phyloP scores from a whole-genome alignment of 257 asterid genomes.

The Nicotiana tabacum region DNA sequence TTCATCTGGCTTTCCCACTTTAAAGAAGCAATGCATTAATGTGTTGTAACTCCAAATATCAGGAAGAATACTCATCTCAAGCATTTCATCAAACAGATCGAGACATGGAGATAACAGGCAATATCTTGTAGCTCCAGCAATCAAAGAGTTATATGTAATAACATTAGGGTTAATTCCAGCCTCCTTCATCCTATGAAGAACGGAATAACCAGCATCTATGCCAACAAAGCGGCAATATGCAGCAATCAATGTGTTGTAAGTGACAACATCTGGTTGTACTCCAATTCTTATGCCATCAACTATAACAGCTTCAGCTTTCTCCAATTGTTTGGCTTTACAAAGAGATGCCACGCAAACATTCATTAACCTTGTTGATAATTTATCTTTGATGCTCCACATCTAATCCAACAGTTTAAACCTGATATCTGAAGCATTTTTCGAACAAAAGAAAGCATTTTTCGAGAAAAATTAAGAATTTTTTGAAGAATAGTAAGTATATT shows the following conservation, averaged over 20 bases:
- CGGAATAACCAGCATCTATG: conserved; percentile 3
- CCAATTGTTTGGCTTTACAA: not conserved
- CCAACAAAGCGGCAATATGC: conserved; percentile 11
- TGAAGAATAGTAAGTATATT: not conserved
- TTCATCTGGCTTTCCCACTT: not conserved
- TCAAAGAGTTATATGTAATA: conserved; percentile 2
- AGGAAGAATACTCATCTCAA: not conserved
- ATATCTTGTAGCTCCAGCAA: conserved; percentile 1
- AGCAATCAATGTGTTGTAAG: conserved; percentile 9
- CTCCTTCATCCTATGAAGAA: not conserved
- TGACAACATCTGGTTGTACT: conserved; percentile 4
- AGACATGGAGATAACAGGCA: not conserved
- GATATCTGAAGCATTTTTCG: not conserved
- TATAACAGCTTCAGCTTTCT: conserved; percentile 4
- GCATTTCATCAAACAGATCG: conserved; percentile 7
- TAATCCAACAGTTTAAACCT: not conserved
- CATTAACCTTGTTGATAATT: conserved; percentile 8
- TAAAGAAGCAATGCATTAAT: conserved; percentile 2
- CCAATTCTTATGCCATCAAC: not conserved
- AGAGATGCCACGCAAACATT: not conserved
- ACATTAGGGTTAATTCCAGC: conserved; percentile 4
- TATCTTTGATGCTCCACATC: conserved; percentile 3
- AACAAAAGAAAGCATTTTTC: not conserved
- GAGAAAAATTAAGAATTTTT: no score
- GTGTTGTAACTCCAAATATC: conserved; percentile 11